phyloP scores from a whole-genome alignment of 495 filamentous ascomycete genomes.

The Talaromyces stipitatus region DNA sequence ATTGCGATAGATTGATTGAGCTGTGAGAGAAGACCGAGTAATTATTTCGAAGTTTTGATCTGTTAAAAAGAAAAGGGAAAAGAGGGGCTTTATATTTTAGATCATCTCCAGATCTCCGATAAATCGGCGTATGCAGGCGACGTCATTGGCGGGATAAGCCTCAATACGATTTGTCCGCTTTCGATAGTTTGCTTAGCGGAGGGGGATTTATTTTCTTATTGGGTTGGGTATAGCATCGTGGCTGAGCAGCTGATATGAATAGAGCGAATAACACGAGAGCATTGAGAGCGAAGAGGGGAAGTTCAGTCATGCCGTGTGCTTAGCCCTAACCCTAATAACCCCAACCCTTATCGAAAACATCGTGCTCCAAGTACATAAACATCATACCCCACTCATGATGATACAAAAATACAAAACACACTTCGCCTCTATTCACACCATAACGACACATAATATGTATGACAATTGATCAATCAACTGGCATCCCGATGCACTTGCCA shows the following conservation, averaged over 20 bases:
- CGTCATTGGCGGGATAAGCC: too few species aligned
- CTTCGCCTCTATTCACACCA: conserved; percentile 10
- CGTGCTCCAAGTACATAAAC: background rate
- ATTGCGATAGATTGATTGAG: background rate
- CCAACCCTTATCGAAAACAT: too few species aligned
- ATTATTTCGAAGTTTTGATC: background rate
- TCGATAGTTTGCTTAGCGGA: too few species aligned
- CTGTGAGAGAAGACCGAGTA: background rate
- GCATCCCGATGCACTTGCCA: conserved; percentile 73
- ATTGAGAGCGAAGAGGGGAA: background rate
- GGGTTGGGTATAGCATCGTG: background rate
- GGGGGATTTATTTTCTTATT: too few species aligned
- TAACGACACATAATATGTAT: background rate
- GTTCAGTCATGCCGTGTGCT: background rate
- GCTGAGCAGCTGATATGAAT: background rate
- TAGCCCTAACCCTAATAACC: background rate
- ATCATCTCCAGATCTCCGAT: too few species aligned
- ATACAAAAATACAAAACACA: background rate
- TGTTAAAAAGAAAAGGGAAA: background rate
- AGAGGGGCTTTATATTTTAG: background rate
- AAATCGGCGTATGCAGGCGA: too few species aligned
- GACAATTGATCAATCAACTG: background rate
- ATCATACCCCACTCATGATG: background rate
- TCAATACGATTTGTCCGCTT: too few species aligned
- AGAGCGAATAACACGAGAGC: background rate